phyloP scores from a whole-genome alignment of 371 early-diverging fungal species.

The Zychaea mexicana region DNA sequence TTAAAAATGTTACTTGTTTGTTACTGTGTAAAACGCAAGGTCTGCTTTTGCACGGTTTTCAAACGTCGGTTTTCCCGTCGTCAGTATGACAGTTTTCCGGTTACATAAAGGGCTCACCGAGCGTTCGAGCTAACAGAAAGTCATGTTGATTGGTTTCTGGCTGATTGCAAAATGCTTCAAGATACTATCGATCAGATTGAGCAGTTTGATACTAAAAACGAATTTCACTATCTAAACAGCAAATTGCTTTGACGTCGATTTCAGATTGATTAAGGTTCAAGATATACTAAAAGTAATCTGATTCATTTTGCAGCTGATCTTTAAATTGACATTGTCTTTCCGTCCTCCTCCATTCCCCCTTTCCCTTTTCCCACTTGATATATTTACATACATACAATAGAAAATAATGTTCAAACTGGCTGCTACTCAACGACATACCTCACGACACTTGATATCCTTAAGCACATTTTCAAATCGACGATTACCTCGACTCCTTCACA shows the following conservation, averaged over 20 bases:
- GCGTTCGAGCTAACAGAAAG: too few relatives aligned
- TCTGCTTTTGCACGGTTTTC: too few relatives aligned
- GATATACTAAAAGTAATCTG: background rate
- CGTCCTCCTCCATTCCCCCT: background rate
- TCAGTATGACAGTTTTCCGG: too few relatives aligned
- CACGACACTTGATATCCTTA: background rate
- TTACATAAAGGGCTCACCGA: too few relatives aligned
- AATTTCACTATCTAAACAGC: too few relatives aligned
- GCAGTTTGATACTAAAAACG: background rate
- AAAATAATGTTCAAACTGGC: background rate
- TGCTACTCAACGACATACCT: background rate
- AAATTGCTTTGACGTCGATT: too few relatives aligned
- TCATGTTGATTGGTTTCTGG: background rate
- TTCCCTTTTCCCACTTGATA: background rate
- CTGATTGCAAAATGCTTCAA: background rate
- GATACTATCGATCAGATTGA: background rate
- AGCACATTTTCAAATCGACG: background rate
- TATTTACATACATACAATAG: background rate
- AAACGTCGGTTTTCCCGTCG: too few relatives aligned
- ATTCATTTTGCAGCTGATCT: background rate
- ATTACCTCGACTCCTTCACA: slow-evolving; percentile 2
- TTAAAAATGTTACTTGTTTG: too few relatives aligned
- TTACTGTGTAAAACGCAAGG: too few relatives aligned
- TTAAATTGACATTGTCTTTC: background rate
- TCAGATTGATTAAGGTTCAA: too few relatives aligned